Conservation (phyloP, 495 filamentous ascomycete genomes). For the Hypoxylon fuscum region DNA sequence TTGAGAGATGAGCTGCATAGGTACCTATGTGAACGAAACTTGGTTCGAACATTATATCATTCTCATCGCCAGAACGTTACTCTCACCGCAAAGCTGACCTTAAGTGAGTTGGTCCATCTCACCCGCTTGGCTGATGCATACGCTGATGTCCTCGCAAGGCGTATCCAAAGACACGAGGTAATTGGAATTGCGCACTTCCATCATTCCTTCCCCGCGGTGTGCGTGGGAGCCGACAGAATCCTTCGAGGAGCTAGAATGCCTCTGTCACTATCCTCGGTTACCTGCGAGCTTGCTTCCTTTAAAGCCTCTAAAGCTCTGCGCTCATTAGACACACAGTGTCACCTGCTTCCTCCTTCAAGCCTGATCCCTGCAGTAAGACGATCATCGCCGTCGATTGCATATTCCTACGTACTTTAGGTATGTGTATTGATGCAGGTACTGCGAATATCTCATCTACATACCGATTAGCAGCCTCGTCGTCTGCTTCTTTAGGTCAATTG, state of each 20-base stretch:
- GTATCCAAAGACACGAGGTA: not conserved
- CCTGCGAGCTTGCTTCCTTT: no score
- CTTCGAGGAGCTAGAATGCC: no score
- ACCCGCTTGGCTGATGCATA: not conserved
- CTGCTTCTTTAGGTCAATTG: not conserved
- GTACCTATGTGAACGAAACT: no score
- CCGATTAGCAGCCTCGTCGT: not conserved
- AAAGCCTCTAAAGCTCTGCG: not conserved
- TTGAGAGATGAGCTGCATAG: no score
- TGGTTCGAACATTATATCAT: no score
- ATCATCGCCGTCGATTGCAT: no score
- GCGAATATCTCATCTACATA: not conserved
- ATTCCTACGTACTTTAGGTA: no score
- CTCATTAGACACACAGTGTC: slow-evolving; percentile 7
- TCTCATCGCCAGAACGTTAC: no score
- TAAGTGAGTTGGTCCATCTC: no score
- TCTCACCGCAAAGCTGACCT: no score
- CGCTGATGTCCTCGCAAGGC: not conserved
- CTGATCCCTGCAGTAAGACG: slow-evolving; percentile 22
- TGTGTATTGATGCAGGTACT: slow-evolving; percentile 18
- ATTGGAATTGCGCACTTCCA: not conserved
- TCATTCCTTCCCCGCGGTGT: not conserved
- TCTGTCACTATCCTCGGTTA: no score
- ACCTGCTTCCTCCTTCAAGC: not conserved
- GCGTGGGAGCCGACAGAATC: not conserved